Evolutionary conservation across 169 alveolate species (phyloP).

Genomic region (Plasmodium gaboni): DNA sequence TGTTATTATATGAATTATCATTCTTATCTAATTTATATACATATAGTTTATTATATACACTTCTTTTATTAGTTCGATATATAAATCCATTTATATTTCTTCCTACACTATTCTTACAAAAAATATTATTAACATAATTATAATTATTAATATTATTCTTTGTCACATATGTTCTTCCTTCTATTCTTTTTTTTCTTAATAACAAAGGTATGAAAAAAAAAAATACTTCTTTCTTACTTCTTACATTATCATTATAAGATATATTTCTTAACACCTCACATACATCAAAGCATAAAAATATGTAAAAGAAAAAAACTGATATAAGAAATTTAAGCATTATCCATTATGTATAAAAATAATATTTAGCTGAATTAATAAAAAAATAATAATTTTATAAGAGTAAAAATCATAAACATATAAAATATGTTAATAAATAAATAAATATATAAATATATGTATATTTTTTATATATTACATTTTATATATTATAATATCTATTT

Average conservation of each 20-base stretch:
- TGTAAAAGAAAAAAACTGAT: neutral
- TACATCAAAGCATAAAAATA: neutral
- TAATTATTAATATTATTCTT: too few relatives aligned
- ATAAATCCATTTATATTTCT: neutral
- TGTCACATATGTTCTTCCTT: neutral
- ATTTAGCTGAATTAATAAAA: too few relatives aligned
- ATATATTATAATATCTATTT: too few relatives aligned
- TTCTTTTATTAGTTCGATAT: neutral
- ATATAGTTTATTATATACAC: neutral
- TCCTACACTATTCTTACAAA: neutral
- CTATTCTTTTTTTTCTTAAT: neutral
- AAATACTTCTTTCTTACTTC: neutral
- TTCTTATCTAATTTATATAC: neutral
- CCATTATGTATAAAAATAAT: constrained; percentile 16
- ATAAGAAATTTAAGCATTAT: constrained; percentile 31
- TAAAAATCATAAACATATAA: too few relatives aligned
- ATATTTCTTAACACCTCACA: neutral
- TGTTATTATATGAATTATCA: neutral
- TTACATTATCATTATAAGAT: too few relatives aligned
- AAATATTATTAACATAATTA: too few relatives aligned
- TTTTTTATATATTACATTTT: too few relatives aligned
- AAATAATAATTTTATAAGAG: too few relatives aligned
- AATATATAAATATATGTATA: too few relatives aligned
- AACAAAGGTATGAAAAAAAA: neutral
- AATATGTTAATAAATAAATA: too few relatives aligned